Percentiles rank a stretch among this genome's conserved stretches.
phyloP scores from a whole-genome alignment of 1,284 basidiomycete genomes.

The Ustilago trichophora region DNA sequence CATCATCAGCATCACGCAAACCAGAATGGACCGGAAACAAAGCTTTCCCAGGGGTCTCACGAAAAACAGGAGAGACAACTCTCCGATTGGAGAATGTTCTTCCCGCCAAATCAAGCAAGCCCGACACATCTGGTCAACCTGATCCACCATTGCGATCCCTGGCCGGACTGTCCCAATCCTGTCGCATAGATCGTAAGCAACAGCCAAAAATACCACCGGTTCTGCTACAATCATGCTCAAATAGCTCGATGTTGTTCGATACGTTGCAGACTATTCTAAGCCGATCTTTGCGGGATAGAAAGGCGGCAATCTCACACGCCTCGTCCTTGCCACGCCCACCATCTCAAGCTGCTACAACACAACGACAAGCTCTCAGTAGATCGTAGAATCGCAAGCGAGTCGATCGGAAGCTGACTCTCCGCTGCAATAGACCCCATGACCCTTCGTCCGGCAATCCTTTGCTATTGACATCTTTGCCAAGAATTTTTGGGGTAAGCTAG shows the following conservation, averaged over 20 bases:
- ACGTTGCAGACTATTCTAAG: no score
- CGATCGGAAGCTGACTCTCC: neutral
- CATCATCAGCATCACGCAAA: neutral
- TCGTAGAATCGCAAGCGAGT: neutral
- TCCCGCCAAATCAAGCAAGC: constrained; percentile 22
- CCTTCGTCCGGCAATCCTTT: neutral
- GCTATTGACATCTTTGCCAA: no score
- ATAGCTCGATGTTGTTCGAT: no score
- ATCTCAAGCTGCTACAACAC: no score
- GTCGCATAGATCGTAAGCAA: neutral
- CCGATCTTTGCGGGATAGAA: no score
- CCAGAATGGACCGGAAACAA: neutral
- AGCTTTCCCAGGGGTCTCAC: neutral
- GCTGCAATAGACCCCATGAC: constrained; percentile 9
- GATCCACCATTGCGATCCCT: constrained; percentile 31
- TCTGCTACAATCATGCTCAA: no score
- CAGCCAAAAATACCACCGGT: neutral
- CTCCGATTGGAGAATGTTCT: constrained; percentile 32
- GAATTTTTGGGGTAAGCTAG: no score
- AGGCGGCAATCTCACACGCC: no score
- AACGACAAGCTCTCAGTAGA: no score
- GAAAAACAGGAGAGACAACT: constrained; percentile 3
- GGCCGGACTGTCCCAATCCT: constrained; percentile 29
- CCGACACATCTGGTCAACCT: constrained; percentile 20
- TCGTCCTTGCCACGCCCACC: no score